Evolutionary conservation across 2,329 filamentous ascomycete genomes (phyloP).

Genomic region (Xylariomycetidae sp.): DNA sequence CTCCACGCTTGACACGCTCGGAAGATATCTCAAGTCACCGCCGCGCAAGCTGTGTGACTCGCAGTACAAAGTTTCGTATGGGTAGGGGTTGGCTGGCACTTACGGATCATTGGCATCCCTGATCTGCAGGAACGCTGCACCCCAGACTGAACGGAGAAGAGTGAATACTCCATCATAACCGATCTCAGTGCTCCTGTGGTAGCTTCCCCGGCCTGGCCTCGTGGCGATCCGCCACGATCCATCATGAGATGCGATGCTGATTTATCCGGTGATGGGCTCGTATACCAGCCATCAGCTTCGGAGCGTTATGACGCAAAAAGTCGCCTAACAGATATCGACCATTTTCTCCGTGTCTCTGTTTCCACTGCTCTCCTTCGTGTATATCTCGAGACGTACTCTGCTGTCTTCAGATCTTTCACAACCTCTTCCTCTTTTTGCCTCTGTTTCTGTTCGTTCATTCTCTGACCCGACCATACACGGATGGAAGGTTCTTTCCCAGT

Average conservation of each 20-base stretch:
- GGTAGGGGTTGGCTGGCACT: no score
- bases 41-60: no score
- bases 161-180: constrained; percentile 1
- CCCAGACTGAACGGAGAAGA: no score
- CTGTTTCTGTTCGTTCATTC: no score
- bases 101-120: no score
- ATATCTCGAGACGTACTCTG: constrained; percentile 1
- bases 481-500: no score
- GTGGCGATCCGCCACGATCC: constrained; percentile 10
- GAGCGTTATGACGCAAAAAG: constrained; percentile 2
- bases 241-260: constrained; percentile 14
- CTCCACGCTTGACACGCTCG: no score
- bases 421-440: neutral
- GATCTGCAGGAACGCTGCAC: no score
- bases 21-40: no score
- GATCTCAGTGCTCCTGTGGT: neutral
- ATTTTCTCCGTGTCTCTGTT: constrained; percentile 1
- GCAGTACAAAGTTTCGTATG: no score
- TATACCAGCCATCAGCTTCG: constrained; percentile 5
- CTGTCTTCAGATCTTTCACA: neutral
- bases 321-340: constrained; percentile 6
- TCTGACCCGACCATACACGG: no score
- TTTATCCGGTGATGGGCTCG: constrained; percentile 10
- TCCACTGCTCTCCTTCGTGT: neutral
- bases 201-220: constrained; percentile 4